Base-by-base conservation (phyloP, 2,329 filamentous ascomycete genomes). In the Sphaerostilbella broomeana region DNA sequence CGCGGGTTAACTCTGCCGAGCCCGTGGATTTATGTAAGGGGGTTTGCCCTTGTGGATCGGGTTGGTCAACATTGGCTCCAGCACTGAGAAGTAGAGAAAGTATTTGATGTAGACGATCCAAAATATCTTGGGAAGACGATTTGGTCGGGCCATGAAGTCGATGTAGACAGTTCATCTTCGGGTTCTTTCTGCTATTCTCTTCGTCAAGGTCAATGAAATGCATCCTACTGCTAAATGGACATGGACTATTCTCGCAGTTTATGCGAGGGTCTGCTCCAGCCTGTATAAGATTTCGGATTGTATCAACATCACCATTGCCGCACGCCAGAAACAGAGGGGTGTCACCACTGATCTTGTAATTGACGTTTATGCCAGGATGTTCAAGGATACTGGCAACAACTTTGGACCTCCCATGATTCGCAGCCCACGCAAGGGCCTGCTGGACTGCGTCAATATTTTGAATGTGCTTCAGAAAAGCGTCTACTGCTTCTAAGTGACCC, bases 291-390 rank as follows among this genome's bases (percentile, higher is more conserved):
- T 48, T 30, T 6, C 40, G 33, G 1, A 61, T 40, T 4, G 52
- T 40, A 2, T 43, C 42, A 3, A 47, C 12, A 16, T 54, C 32
- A 12, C 3, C 4, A 3, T 1, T 9, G 0, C 38, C 22, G 3
- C 45, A 46, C 2, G 48, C 49, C 9, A 45, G 31, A 13, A 46
- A 51, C 2, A 62, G 39, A 4, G 52, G 36, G 2, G 55, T 57
- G 6, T 52, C 22, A 2, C 47, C 46, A 1, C 15, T 15, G 2
- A 49, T 25, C 11, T 31, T 50, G 15, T 47, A 46, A 21, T 65
- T 61, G 9, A 60, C 43, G 35, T 64, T 47, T 6, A 61, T 43
- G 6, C 49, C 51, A 5, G 60, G 52, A 40, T 58, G 43, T 21
- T 53, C 39, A 6, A 64, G 48, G 12, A 65, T 43, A 6, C 48